Percentiles rank a stretch among this genome's conserved stretches.
Evolutionary conservation across 1,139 yeast genomes (phyloP).

Genomic region (Diutina neorugosa): DNA sequence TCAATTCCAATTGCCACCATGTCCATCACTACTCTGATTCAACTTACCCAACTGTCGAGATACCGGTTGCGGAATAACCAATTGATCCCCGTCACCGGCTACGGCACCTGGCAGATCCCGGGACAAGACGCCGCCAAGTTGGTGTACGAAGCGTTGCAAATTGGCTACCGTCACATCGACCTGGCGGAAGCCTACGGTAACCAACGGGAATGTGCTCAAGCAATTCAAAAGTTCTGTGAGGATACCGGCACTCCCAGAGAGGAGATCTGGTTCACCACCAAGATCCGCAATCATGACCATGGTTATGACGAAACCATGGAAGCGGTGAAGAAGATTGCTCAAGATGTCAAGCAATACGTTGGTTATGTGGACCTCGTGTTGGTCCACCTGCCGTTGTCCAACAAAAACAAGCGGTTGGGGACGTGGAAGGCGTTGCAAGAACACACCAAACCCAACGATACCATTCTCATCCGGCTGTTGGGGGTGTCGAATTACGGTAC

Average conservation of each 20-base stretch:
- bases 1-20: background rate
- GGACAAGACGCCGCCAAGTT: conserved; percentile 22
- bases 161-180: conserved; percentile 65
- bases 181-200: conserved; percentile 47
- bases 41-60: conserved; percentile 9
- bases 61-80: conserved; percentile 22
- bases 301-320: conserved; percentile 46
- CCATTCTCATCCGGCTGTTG: conserved; percentile 14
- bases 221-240: conserved; percentile 34
- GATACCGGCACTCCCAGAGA: conserved; percentile 11
- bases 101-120: conserved; percentile 45
- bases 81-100: conserved; percentile 43
- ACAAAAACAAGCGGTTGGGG: conserved; percentile 35
- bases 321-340: conserved; percentile 32
- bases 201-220: conserved; percentile 35
- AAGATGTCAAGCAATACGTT: conserved; percentile 22
- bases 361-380: conserved; percentile 40
- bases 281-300: conserved; percentile 46
- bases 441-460: conserved; percentile 26
- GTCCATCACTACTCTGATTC: conserved; percentile 6
- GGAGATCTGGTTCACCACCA: conserved; percentile 30
- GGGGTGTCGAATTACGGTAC: conserved; percentile 3
- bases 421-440: conserved; percentile 56
- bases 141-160: conserved; percentile 40
- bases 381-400: conserved; percentile 53